Evolutionary conservation across 441 rosid genomes (phyloP).

Genomic region (Gossypium davidsonii): DNA sequence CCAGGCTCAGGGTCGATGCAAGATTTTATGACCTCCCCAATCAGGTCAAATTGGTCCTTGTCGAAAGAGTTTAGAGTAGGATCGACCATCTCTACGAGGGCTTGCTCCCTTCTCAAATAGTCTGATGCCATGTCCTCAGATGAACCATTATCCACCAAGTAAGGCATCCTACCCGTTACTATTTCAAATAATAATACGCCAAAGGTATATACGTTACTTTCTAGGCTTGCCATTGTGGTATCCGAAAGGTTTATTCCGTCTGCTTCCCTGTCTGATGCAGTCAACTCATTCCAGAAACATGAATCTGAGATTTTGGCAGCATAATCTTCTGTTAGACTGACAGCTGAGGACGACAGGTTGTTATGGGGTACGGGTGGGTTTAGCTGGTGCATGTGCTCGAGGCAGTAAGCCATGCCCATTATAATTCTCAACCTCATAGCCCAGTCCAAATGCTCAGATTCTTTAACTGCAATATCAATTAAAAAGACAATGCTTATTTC

Average conservation of each 20-base stretch:
- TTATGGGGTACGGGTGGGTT: slow-evolving; percentile 47
- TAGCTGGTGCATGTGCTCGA: slow-evolving; percentile 56
- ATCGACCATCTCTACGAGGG: slow-evolving; percentile 42
- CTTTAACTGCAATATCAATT: slow-evolving; percentile 41
- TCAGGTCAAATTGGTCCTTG: slow-evolving; percentile 33
- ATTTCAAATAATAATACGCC: slow-evolving; percentile 55
- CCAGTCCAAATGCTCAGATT: slow-evolving; percentile 72
- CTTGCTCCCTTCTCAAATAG: slow-evolving; percentile 35
- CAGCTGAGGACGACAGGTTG: slow-evolving; percentile 43
- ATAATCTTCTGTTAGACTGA: slow-evolving; percentile 56
- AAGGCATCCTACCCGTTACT: slow-evolving; percentile 48
- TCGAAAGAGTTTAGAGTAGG: slow-evolving; percentile 39
- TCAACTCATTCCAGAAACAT: slow-evolving; percentile 41
- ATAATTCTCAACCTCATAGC: slow-evolving; percentile 52
- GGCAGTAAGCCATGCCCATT: slow-evolving; percentile 59
- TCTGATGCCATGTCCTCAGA: slow-evolving; percentile 43
- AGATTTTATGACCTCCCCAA: slow-evolving; percentile 36
- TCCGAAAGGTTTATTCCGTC: slow-evolving; percentile 30
- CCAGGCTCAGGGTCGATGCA: slow-evolving; percentile 38
- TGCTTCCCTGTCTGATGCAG: slow-evolving; percentile 33
- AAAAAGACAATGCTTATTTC: background rate
- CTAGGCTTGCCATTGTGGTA: slow-evolving; percentile 14
- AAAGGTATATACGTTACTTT: slow-evolving; percentile 45
- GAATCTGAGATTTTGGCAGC: slow-evolving; percentile 58
- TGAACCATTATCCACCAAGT: slow-evolving; percentile 28